Percentiles rank a stretch among this genome's conserved stretches.
Evolutionary conservation across 805 yeast species (phyloP).

Genomic region (Zygosaccharomyces bisporus): DNA sequence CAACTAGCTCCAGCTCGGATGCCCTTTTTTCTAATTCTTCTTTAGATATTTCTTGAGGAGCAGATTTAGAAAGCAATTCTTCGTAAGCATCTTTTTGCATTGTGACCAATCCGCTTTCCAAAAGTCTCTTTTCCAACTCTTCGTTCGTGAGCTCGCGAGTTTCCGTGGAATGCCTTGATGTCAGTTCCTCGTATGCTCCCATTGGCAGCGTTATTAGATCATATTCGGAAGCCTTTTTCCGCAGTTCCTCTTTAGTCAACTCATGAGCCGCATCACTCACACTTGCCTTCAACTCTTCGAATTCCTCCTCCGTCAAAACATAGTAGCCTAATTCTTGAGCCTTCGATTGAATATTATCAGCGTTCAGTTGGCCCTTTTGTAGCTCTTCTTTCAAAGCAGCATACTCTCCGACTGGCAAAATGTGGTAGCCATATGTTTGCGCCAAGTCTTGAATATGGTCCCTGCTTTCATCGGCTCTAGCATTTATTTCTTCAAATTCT

Average conservation of each 20-base stretch:
- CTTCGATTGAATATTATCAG: conserved; percentile 18
- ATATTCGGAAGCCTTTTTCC: conserved; percentile 15
- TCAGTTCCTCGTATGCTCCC: conserved; percentile 14
- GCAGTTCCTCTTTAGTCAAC: conserved; percentile 18
- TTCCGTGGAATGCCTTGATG: neutral
- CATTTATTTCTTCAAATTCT: conserved; percentile 6
- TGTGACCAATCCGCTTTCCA: too few relatives aligned
- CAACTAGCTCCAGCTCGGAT: neutral
- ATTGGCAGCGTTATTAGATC: conserved; percentile 17
- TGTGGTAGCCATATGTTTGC: conserved; percentile 11
- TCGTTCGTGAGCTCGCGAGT: conserved; percentile 12
- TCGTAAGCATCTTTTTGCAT: neutral
- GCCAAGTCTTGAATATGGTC: conserved; percentile 14
- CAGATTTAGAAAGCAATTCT: neutral
- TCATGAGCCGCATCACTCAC: conserved; percentile 4
- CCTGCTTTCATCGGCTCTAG: conserved; percentile 4
- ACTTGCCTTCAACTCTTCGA: conserved; percentile 8
- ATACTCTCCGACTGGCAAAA: conserved; percentile 11
- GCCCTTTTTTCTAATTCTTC: conserved; percentile 3
- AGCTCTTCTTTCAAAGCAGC: conserved; percentile 11
- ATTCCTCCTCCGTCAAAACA: conserved; percentile 17
- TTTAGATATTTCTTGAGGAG: conserved; percentile 11
- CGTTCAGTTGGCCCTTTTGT: conserved; percentile 9
- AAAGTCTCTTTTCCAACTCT: neutral
- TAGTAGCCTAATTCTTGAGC: conserved; percentile 21